phyloP scores from a whole-genome alignment of 2,329 filamentous ascomycete genomes.

The Penicillium sp. region DNA sequence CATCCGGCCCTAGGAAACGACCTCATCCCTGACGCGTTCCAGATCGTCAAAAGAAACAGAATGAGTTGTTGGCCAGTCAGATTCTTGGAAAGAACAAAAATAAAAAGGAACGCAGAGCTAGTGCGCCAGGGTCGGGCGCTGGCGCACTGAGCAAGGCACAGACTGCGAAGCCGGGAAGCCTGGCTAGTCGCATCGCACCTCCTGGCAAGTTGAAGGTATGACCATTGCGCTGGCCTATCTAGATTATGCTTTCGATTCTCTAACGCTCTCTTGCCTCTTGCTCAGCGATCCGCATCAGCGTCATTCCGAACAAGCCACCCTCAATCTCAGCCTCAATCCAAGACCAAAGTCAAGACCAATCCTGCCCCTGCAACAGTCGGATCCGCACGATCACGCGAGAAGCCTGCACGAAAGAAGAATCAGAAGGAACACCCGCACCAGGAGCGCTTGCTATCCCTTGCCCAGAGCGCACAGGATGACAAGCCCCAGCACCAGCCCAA shows the following conservation, averaged over 20 bases:
- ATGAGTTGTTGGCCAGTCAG: constrained; percentile 61
- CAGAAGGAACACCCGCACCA: constrained; percentile 38
- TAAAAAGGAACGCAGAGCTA: constrained; percentile 46
- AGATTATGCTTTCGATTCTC: not conserved
- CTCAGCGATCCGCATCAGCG: constrained; percentile 45
- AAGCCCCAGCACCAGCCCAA: constrained; percentile 22
- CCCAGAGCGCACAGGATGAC: constrained; percentile 37
- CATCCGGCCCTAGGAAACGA: constrained; percentile 1
- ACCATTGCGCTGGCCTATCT: not conserved
- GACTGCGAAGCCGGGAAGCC: constrained; percentile 50
- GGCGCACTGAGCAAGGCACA: constrained; percentile 39
- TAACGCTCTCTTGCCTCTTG: not conserved
- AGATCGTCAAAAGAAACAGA: constrained; percentile 60
- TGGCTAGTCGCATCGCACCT: constrained; percentile 64
- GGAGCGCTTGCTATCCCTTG: constrained; percentile 36
- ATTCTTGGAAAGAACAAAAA: constrained; percentile 57
- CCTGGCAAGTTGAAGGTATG: constrained; percentile 52
- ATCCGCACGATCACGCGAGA: constrained; percentile 26
- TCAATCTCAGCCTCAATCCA: constrained; percentile 38
- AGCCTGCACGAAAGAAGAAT: constrained; percentile 24
- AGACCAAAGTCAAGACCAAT: constrained; percentile 39
- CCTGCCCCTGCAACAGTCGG: constrained; percentile 36
- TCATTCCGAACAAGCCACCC: constrained; percentile 42
- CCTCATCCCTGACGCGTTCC: constrained; percentile 14
- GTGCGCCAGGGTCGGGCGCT: constrained; percentile 49